Conservation (phyloP, 495 filamentous ascomycete genomes). For the Mytilinidion resinicola region DNA sequence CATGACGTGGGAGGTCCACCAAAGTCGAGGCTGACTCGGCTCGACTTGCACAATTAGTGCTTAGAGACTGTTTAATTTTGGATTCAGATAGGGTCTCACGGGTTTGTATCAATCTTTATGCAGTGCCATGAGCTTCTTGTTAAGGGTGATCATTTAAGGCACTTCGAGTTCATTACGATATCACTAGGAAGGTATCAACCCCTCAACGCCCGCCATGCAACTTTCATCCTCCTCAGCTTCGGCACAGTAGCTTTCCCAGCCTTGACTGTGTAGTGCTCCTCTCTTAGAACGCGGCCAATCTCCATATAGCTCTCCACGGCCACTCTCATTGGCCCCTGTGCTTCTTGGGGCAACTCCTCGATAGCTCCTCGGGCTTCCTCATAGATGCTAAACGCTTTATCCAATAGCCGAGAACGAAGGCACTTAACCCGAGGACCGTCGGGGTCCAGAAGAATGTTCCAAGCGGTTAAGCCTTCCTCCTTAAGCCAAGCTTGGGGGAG, state of each 20-base stretch:
- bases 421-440: slow-evolving; percentile 36
- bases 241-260: slow-evolving; percentile 54
- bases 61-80: not conserved
- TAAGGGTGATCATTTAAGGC: too few relatives aligned
- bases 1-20: not conserved
- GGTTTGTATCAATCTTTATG: too few relatives aligned
- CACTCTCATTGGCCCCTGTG: slow-evolving; percentile 54
- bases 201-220: slow-evolving; percentile 49
- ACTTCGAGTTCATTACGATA: too few relatives aligned
- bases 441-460: slow-evolving; percentile 47
- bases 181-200: not conserved
- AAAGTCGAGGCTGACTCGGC: too few relatives aligned
- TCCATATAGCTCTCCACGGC: slow-evolving; percentile 71
- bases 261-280: slow-evolving; percentile 42
- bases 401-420: slow-evolving; percentile 48
- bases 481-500: slow-evolving; percentile 56
- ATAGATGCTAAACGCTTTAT: slow-evolving; percentile 52
- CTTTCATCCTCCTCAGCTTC: slow-evolving; percentile 44
- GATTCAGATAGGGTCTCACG: too few relatives aligned
- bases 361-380: slow-evolving; percentile 45
- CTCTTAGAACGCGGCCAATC: slow-evolving; percentile 54
- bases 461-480: slow-evolving; percentile 45
- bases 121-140: too few relatives aligned
- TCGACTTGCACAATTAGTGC: too few relatives aligned
- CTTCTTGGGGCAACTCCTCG: slow-evolving; percentile 49